These are phyloP conservation scores for Gamsiella multidivaricata DNA, from an alignment of 192 early-diverging fungal genomes.

Conservation along the genomic window DNA sequence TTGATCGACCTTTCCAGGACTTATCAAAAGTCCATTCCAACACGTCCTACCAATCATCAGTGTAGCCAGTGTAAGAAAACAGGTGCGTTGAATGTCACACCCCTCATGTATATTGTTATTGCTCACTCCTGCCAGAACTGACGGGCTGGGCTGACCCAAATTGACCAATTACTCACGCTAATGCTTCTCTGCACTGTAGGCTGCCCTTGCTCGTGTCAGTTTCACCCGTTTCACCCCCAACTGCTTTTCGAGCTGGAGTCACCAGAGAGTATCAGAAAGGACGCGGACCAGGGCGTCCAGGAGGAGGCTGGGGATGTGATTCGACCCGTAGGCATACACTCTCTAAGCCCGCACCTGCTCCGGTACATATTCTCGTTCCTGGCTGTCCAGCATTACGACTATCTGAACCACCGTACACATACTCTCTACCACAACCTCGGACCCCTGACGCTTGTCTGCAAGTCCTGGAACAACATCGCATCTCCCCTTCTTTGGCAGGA, in stretches of 20 bases:
- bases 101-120: too few relatives aligned
- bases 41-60: too few relatives aligned
- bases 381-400: conserved; percentile 50
- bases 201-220: too few relatives aligned
- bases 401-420: conserved; percentile 47
- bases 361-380: conserved; percentile 50
- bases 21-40: too few relatives aligned
- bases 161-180: too few relatives aligned
- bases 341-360: conserved; percentile 28
- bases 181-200: too few relatives aligned
- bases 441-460: conserved; percentile 46
- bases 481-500: conserved; percentile 53
- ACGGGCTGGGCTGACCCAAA: too few relatives aligned
- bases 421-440: conserved; percentile 43
- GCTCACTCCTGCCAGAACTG: too few relatives aligned
- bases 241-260: conserved; percentile 24
- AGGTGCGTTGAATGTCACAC: too few relatives aligned
- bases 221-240: not conserved
- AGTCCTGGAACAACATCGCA: conserved; percentile 47
- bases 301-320: not conserved
- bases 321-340: conserved; percentile 34
- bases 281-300: conserved; percentile 7
- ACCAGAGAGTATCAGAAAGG: conserved; percentile 7
- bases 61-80: too few relatives aligned
- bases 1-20: too few relatives aligned